A percentile compares a stretch with the other conserved stretches of the same genome.
Conservation (phyloP, 345 rosid species). For the Hibiscus syriacus region DNA sequence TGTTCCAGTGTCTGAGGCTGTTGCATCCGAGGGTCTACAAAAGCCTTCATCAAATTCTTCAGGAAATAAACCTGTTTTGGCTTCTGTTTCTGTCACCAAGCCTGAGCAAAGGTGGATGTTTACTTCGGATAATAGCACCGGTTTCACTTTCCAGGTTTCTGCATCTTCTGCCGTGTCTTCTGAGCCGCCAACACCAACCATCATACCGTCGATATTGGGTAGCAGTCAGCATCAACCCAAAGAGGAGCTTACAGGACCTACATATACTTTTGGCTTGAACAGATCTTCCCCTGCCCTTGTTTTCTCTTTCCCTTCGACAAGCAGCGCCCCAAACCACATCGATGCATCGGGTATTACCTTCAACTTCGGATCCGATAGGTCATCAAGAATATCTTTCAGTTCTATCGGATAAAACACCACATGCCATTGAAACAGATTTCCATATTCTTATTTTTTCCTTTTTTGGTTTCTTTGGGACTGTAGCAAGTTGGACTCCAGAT, state of each 20-base stretch:
- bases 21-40: constrained; percentile 20
- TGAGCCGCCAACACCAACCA: constrained; percentile 85
- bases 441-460: neutral
- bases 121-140: constrained; percentile 39
- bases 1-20: constrained; percentile 22
- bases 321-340: constrained; percentile 28
- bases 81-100: constrained; percentile 49
- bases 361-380: constrained; percentile 59
- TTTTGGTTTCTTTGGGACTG: too few species aligned
- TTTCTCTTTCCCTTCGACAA: constrained; percentile 62
- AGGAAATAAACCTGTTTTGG: constrained; percentile 48
- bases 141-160: constrained; percentile 72
- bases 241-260: constrained; percentile 40
- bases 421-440: constrained; percentile 24
- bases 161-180: constrained; percentile 40
- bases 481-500: too few species aligned
- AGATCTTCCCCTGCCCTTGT: constrained; percentile 34
- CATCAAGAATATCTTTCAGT: constrained; percentile 51
- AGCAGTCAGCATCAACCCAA: constrained; percentile 21
- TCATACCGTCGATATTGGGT: constrained; percentile 38
- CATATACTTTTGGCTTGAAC: constrained; percentile 49
- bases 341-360: constrained; percentile 47
- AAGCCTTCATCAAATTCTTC: constrained; percentile 40
- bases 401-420: constrained; percentile 47
- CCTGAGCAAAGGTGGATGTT: constrained; percentile 40